Base-by-base conservation (phyloP, 1,284 basidiomycete species). In the Tilletiaria anomala region DNA sequence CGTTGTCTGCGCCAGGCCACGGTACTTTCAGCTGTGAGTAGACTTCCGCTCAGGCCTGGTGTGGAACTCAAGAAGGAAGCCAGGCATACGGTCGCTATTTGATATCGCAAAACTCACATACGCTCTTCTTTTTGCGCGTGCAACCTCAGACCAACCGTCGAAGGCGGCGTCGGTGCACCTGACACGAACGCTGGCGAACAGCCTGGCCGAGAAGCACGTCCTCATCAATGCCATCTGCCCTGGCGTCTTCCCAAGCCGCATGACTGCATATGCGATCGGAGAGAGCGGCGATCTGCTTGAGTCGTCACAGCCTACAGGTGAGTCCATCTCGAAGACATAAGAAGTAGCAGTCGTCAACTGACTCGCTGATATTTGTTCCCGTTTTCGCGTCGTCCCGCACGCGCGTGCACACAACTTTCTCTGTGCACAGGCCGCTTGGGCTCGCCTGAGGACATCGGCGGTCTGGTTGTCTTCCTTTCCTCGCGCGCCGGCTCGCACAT, bases 151-250 rank as follows among this genome's bases (percentile, higher is more conserved):
- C 48, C 61, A 67, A 49, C 73, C 83, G 2, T 84, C 82, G 65
- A 87, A 87, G 49, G 69, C 69, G 1, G 69, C 69, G 4, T 79
- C 82, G 6, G 84, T 85, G 67, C 83, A 87, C 55, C 75, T 89
- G 24, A 84, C 84, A 2, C 76, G 77, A 20, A 72, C 74, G 39
- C 72, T 88, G 20, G 81, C 85, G 2, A 69, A 77, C 32, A 80
- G 81, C 39, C 73, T 88, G 6, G 76, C 72, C 2, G 71, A 72
- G 11, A 69, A 69, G 18, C 54, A 47, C 40, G 42, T 61, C 31
- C 43, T 59, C 35, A 83, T 86, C n/a, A 89, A 89, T 57, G 82
- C 83, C 8, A 84, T 88, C 42, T 72, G 76, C 40, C 83, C 83
- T 3, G 82, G 67, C 6, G 71, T 85, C 14, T 87, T 85, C 70